Base-by-base conservation (phyloP, 2,329 filamentous ascomycete genomes). In the Clarireedia monteithiana region DNA sequence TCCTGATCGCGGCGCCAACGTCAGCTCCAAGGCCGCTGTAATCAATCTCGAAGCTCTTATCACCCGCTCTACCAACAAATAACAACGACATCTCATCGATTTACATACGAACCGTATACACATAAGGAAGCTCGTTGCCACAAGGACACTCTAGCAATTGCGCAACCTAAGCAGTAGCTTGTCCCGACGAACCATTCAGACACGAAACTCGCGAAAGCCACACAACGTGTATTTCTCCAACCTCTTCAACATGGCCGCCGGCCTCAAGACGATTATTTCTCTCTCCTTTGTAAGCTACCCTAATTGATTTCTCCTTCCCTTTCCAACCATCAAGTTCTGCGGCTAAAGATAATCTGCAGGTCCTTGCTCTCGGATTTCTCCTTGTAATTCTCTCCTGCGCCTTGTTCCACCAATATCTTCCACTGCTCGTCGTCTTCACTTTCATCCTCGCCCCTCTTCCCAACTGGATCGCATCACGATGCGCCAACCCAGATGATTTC, bases 321-420 rank as follows among this genome's bases (percentile, higher is more conserved):
- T 50, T 23, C 24, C 14, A 14, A 20, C 30, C 42, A 6, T 36
- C 34, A 36, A 6, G 12, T 44, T 5, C 5, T 24, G 5, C 6
- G 15, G 40, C 60, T 65, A 53, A 64, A 48, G 12, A 15, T 23
- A n/a, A 42, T 36, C 38, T 24, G 15, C 23, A 88, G 85, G 79
- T 99, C 71, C 90, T 99, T 63, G 94, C 94, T 66, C 94, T 99
- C 68, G 94, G 94, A 67, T 99, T 99, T 77, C 89, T 99, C 67
- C 90, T 99, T 65, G 94, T 97, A 66, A 99, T 99, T 74, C 88
- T 99, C 67, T 96, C 91, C 61, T 95, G 91, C 71, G 94, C 94
- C 50, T 84, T 99, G 64, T 99, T 88, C 82, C 82, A 92, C 71
- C 89, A 90, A 74, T 99, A 95, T 82, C 89, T 94, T 67, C 91